phyloP scores from a whole-genome alignment of 164 flowering plant genomes.

The Kalanchoe fedtschenkoi region DNA sequence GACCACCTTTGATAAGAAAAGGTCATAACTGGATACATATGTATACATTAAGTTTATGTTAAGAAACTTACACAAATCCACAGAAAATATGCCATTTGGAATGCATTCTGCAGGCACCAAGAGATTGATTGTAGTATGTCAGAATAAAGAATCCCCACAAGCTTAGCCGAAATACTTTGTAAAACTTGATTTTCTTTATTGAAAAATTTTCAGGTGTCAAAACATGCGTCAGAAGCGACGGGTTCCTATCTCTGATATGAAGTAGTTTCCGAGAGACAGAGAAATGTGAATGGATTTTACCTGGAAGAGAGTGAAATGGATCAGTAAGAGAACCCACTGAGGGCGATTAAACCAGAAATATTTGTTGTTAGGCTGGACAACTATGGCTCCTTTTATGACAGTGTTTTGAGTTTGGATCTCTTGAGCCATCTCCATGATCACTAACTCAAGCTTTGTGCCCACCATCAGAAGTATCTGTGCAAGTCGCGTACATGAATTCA shows the following conservation, averaged over 20 bases:
- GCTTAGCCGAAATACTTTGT: background rate
- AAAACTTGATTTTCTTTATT: too few species aligned
- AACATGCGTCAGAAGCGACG: too few species aligned
- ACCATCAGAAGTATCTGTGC: constrained; percentile 47
- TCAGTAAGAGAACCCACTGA: constrained; percentile 40
- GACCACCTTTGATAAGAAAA: background rate
- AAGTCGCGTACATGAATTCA: background rate
- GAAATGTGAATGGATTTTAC: too few species aligned
- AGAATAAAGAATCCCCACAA: background rate
- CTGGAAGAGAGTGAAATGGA: constrained; percentile 62
- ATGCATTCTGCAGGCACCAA: constrained; percentile 44
- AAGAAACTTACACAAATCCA: constrained; percentile 42
- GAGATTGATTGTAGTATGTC: too few species aligned
- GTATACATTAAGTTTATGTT: background rate
- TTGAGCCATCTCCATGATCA: constrained; percentile 62
- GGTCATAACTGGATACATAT: too few species aligned
- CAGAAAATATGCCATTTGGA: constrained; percentile 59
- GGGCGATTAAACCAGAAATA: constrained; percentile 69
- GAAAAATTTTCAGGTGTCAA: too few species aligned
- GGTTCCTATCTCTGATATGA: too few species aligned
- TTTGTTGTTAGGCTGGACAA: constrained; percentile 53
- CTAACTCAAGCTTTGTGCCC: constrained; percentile 54
- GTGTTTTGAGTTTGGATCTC: constrained; percentile 43
- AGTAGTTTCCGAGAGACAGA: too few species aligned
- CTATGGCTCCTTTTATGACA: constrained; percentile 52